Base-by-base conservation (phyloP, 495 filamentous ascomycete species). In the Aspergillus carlsbadensis region DNA sequence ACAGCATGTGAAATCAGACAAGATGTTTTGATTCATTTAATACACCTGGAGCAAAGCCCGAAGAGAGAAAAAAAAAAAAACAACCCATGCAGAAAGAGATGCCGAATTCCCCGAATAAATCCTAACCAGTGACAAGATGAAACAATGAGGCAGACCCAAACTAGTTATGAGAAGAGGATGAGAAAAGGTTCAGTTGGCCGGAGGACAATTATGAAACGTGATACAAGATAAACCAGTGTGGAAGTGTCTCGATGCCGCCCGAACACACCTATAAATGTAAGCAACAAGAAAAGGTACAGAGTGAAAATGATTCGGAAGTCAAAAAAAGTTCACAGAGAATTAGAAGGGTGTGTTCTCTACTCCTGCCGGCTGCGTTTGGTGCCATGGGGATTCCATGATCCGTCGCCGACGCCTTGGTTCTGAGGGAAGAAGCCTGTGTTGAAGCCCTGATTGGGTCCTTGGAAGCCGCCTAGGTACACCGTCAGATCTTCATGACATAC, bases 331-430 rank as follows among this genome's bases (percentile, higher is more conserved):
- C 14, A 48, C 21, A 36, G 26, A 53, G 33, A 35, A 21, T 11
- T 17, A 39, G 24, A 56, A 53, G 33, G 40, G 31, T 43, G 34
- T 35, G 29, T 51, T 13, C 35, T 43, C 36, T 29, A 87, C 64
- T 87, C 85, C 58, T 84, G 84, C 52, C 89, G 82, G 56, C 86
- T 86, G 53, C 89, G 81, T 70, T 96, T 96, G 8, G 88, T 84
- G 24, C 88, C 88, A 60, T 96, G 91, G 0, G 91, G 90, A 62
- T 96, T 94, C 83, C 89, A 89, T 60, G 80, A 81, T 26, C 82
- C 86, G 57, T 82, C 82, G 33, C 74, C 78, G 6, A 65, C 70
- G 10, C 69, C 78, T 56, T 85, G 82, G 62, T 86, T 83, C 53
- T 78, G 77, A 52, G 75, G 74, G 70, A 93, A 95, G 81, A 93